These are phyloP conservation scores for Anthoceros angustus DNA, from an alignment of 225 moss, liverwort and hornwort genomes.

Conservation along the genomic window DNA sequence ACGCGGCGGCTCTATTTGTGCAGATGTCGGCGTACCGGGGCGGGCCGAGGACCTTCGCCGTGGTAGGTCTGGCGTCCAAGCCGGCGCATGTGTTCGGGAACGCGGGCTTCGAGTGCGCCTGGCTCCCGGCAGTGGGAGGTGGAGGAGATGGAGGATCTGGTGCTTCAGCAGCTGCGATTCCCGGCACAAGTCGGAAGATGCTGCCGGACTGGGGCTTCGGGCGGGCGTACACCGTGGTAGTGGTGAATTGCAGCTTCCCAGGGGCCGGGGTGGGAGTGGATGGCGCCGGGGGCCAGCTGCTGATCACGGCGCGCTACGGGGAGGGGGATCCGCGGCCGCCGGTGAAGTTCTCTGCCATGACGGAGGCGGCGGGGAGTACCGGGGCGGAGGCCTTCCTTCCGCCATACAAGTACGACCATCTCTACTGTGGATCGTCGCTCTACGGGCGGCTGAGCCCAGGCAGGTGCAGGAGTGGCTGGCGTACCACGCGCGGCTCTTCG, in stretches of 20 bases:
- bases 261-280: conserved; percentile 9
- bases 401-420: conserved; percentile 11
- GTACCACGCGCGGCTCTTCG: conserved; percentile 16
- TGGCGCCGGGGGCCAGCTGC: conserved; percentile 17
- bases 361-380: conserved; percentile 11
- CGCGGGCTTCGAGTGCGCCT: conserved; percentile 18
- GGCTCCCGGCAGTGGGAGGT: conserved; percentile 4
- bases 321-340: neutral
- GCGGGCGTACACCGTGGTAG: conserved; percentile 12
- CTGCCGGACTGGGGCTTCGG: conserved; percentile 13
- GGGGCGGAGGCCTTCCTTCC: conserved; percentile 5
- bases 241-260: conserved; percentile 21
- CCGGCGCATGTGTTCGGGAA: conserved; percentile 8
- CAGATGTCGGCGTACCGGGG: conserved; percentile 19
- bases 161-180: neutral
- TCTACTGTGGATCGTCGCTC: conserved; percentile 24
- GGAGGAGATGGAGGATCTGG: neutral
- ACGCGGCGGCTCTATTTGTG: conserved; percentile 19
- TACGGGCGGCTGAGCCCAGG: conserved; percentile 12
- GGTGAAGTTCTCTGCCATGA: conserved; percentile 10
- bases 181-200: conserved; percentile 7
- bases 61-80: conserved; percentile 18
- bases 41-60: conserved; percentile 11
- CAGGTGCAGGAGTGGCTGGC: conserved; percentile 18
- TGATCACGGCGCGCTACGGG: conserved; percentile 13